These are phyloP conservation scores for Diversispora eburnea DNA, from an alignment of 192 early-diverging fungal genomes.

Conservation along the genomic window DNA sequence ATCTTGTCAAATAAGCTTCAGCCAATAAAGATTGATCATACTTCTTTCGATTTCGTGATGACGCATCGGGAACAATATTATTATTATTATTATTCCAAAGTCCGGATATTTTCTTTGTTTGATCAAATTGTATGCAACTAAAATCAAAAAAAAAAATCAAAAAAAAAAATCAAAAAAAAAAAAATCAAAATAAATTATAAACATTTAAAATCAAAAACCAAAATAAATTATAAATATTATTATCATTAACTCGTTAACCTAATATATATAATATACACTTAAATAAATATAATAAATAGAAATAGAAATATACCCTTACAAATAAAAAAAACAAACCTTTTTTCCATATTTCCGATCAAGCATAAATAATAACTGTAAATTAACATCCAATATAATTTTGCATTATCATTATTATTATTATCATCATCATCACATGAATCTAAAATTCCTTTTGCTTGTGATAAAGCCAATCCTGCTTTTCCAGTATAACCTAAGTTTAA, in stretches of 20 bases:
- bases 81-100: not conserved
- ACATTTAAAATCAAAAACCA: not conserved
- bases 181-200: not conserved
- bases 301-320: too few species aligned
- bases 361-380: constrained; percentile 57
- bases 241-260: not conserved
- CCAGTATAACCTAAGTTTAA: constrained; percentile 69
- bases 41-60: constrained; percentile 22
- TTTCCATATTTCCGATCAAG: constrained; percentile 52
- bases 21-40: constrained; percentile 32
- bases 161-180: constrained; percentile 1
- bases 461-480: constrained; percentile 58
- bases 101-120: not conserved
- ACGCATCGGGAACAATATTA: not conserved
- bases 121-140: constrained; percentile 7
- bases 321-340: constrained; percentile 35
- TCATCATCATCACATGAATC: constrained; percentile 26
- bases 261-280: too few species aligned
- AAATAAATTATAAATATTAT: not conserved
- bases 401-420: constrained; percentile 19
- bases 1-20: constrained; percentile 43
- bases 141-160: not conserved
- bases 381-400: constrained; percentile 46
- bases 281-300: too few species aligned
- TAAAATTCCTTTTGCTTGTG: constrained; percentile 44